Conservation (phyloP, 2,329 filamentous ascomycete genomes). For the Microsporum audouinii region DNA sequence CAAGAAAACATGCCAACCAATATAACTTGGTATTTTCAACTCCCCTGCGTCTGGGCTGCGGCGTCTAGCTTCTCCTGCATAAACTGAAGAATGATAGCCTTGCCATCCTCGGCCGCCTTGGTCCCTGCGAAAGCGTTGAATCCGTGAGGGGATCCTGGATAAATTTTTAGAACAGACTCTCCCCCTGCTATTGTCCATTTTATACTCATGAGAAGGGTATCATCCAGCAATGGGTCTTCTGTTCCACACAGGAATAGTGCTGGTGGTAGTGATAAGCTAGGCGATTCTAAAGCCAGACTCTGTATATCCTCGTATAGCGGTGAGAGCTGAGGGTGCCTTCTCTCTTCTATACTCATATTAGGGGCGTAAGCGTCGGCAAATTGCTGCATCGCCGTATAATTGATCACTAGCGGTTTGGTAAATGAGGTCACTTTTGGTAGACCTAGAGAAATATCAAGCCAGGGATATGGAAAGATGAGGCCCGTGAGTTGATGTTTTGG, state of each 20-base stretch:
- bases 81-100: neutral
- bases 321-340: slow-evolving; percentile 33
- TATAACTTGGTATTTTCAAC: neutral
- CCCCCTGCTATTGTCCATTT: slow-evolving; percentile 45
- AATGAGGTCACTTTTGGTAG: neutral
- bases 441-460: neutral
- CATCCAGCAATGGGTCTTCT: slow-evolving; percentile 43
- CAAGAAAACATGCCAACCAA: too few species aligned
- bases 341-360: neutral
- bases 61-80: neutral
- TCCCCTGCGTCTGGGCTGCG: neutral
- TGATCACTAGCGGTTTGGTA: neutral
- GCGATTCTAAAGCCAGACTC: slow-evolving; percentile 20
- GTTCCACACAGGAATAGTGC: slow-evolving; percentile 47
- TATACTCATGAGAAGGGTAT: slow-evolving; percentile 42
- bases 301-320: slow-evolving; percentile 39
- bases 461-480: neutral
- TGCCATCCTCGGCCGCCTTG: neutral
- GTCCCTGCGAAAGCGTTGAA: slow-evolving; percentile 33
- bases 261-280: slow-evolving; percentile 33
- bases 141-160: slow-evolving; percentile 44
- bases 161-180: slow-evolving; percentile 43
- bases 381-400: neutral
- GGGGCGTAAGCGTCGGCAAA: neutral
- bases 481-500: neutral